These are phyloP conservation scores for Ciborinia camelliae DNA, from an alignment of 2,329 filamentous ascomycete genomes.

Conservation along the genomic window DNA sequence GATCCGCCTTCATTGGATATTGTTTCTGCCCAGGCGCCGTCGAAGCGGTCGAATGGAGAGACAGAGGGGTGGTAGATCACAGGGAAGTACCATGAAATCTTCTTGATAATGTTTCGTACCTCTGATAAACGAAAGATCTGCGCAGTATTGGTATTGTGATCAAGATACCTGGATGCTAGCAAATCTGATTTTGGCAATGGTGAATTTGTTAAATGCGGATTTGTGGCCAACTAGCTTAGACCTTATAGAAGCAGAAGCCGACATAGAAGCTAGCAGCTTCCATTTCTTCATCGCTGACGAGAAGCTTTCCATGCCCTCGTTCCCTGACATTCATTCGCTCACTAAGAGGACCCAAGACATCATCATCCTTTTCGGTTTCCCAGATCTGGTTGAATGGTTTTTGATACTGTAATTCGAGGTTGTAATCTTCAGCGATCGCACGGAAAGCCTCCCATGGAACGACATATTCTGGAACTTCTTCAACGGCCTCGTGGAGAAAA, in stretches of 20 bases:
- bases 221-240: constrained; percentile 46
- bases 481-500: constrained; percentile 92
- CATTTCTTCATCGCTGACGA: constrained; percentile 82
- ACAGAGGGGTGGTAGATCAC: too few relatives aligned
- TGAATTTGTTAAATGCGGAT: too few relatives aligned
- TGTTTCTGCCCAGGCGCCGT: too few relatives aligned
- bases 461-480: constrained; percentile 94
- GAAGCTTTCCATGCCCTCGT: constrained; percentile 58
- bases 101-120: too few relatives aligned
- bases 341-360: constrained; percentile 74
- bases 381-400: constrained; percentile 89
- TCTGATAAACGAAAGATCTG: too few relatives aligned
- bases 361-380: constrained; percentile 85
- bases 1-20: too few relatives aligned
- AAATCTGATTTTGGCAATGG: too few relatives aligned
- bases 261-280: constrained; percentile 90
- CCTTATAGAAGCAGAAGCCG: constrained; percentile 96
- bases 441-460: constrained; percentile 98
- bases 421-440: constrained; percentile 92
- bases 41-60: too few relatives aligned
- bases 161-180: too few relatives aligned
- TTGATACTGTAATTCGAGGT: constrained; percentile 91
- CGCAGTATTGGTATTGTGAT: too few relatives aligned
- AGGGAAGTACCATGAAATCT: too few relatives aligned
- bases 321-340: constrained; percentile 94